Percentiles rank a stretch among this genome's conserved stretches.
Evolutionary conservation across 225 moss, liverwort and hornwort species (phyloP).

Genomic region (Thuidium tamariscinum): DNA sequence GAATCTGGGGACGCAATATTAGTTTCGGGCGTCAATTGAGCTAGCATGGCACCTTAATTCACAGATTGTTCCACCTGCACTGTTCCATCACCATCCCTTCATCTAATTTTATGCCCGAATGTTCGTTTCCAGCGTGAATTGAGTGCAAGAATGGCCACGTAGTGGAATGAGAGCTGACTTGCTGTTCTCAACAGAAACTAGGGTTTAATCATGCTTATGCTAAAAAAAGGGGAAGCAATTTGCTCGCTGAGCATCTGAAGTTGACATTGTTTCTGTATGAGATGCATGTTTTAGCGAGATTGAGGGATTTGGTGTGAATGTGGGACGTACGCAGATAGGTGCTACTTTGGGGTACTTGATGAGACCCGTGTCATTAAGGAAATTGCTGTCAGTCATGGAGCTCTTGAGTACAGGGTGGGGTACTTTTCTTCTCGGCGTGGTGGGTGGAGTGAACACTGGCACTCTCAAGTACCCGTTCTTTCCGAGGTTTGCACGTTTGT

Average conservation of each 20-base stretch:
- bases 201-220: background rate
- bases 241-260: background rate
- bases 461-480: conserved; percentile 15
- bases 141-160: background rate
- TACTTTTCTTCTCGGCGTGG: conserved; percentile 16
- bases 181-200: background rate
- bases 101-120: background rate
- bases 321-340: conserved; percentile 6
- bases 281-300: no score
- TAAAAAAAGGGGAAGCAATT: background rate
- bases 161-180: background rate
- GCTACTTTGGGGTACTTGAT: conserved; percentile 1
- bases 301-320: background rate
- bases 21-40: background rate
- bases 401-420: conserved; percentile 31
- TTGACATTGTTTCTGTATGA: no score
- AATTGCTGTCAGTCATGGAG: background rate
- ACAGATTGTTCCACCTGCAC: background rate
- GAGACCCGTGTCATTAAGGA: conserved; percentile 2
- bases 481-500: conserved; percentile 4
- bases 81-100: background rate
- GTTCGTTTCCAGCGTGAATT: background rate
- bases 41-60: background rate
- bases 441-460: conserved; percentile 27
- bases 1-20: background rate